Base-by-base conservation (phyloP, 2,329 filamentous ascomycete species). In the Paramyrothecium roridum region DNA sequence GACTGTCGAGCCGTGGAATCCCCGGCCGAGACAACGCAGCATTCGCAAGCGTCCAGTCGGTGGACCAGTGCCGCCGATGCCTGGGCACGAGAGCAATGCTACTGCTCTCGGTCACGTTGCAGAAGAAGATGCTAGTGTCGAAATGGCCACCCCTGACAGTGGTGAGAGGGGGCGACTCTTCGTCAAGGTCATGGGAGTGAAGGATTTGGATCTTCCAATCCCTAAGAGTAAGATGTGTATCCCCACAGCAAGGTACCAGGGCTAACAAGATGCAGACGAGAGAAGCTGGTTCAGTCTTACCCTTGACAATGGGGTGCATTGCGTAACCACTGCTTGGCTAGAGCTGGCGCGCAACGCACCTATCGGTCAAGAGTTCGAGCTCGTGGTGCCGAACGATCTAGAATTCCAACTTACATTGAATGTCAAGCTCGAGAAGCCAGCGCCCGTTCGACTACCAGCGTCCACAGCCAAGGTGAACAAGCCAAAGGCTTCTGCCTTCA, bases 361-460 rank as follows among this genome's bases (percentile, higher is more conserved):
- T 0, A 98, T 99, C 63, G 95, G 93, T 8, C 95, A 99, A 68
- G 95, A 99, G 70, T 99, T 99, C 65, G 95, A 99, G 75, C 86
- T 99, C 48, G 93, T 98, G 33, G 95, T 99, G 23, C 88, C 96
- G 51, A 95, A 96, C 63, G 95, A 99, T 64, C 85, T 99, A n/a
- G 95, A 99, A 72, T 99, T 99, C 76, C 95, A 99, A 73, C 84
- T 99, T 43, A 98, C 95, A 1, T 83, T 99, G 16, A 96, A 97
- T 63, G 96, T 96, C 61, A 97, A 97, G 77, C 81, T 98, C 22
- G 89, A 93, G 61, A 90, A 93, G 67, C 90, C 90, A 7, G 85
- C 87, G 23, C 81, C 88, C 13, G 77, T 77, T 57, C 76, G 76
- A 54, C 68, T 81, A 2, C 75, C 76, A 40, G 82, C 86, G 3